A percentile compares a stretch with the other conserved stretches of the same genome.
phyloP scores from a whole-genome alignment of 768 basidiomycete species.

The Leucocoprinus birnbaumii region DNA sequence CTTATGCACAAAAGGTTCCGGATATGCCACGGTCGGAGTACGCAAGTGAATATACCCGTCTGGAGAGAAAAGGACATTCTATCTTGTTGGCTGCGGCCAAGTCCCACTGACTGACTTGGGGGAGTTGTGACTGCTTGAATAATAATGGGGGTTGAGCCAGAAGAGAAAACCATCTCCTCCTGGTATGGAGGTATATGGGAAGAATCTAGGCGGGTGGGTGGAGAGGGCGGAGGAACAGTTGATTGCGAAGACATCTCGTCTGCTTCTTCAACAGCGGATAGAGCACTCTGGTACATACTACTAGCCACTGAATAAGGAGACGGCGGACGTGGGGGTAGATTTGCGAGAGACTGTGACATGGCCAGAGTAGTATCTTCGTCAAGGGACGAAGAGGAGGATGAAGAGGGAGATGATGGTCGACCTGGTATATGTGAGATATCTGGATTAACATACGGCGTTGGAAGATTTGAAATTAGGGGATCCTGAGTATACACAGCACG shows the following conservation, averaged over 20 bases:
- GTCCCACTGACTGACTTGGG: constrained; percentile 13
- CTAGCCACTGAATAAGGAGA: constrained; percentile 51
- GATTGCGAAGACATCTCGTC: background rate
- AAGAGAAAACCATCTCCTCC: constrained; percentile 54
- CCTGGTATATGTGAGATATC: constrained; percentile 22
- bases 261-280: constrained; percentile 7
- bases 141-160: constrained; percentile 60
- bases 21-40: constrained; percentile 56
- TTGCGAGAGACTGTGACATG: constrained; percentile 76
- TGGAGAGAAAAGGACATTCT: constrained; percentile 20
- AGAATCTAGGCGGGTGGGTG: background rate
- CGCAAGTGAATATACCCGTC: constrained; percentile 52
- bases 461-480: background rate
- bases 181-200: background rate
- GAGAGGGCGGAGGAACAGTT: background rate
- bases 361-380: constrained; percentile 63
- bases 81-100: constrained; percentile 19
- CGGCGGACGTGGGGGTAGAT: constrained; percentile 45
- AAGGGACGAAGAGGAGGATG: constrained; percentile 51
- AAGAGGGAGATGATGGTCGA: constrained; percentile 40
- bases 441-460: constrained; percentile 18
- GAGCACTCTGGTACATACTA: constrained; percentile 76
- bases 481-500: background rate
- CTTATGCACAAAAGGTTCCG: constrained; percentile 41
- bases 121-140: constrained; percentile 52